phyloP scores from a whole-genome alignment of 768 basidiomycete species.

The Tremella fuciformis region DNA sequence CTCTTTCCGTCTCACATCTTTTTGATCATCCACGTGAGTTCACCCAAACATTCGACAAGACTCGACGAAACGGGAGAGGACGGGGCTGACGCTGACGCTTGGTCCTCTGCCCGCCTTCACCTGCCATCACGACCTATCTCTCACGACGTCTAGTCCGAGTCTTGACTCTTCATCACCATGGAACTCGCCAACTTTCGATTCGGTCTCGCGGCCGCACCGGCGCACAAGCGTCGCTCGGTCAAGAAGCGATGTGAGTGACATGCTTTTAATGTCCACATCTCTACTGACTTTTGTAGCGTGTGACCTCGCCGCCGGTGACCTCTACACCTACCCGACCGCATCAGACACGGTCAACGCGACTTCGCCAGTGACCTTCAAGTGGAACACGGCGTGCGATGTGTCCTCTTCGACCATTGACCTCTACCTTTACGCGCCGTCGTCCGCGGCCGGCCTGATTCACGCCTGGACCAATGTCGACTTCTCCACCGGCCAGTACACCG shows the following conservation, averaged over 20 bases:
- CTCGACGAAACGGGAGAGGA: too few relatives aligned
- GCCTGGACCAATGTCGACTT: constrained; percentile 42
- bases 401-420: constrained; percentile 44
- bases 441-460: constrained; percentile 43
- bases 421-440: constrained; percentile 48
- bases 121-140: too few relatives aligned
- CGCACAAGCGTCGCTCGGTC: constrained; percentile 15
- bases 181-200: constrained; percentile 24
- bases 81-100: too few relatives aligned
- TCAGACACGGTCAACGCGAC: constrained; percentile 39
- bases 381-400: constrained; percentile 50
- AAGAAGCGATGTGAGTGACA: constrained; percentile 16
- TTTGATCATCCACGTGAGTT: too few relatives aligned
- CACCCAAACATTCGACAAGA: too few relatives aligned
- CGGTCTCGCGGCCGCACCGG: constrained; percentile 33
- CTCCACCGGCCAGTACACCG: constrained; percentile 38
- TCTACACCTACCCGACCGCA: constrained; percentile 48
- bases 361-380: constrained; percentile 48
- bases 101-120: constrained; percentile 8
- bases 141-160: too few relatives aligned
- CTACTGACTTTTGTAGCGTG: constrained; percentile 32
- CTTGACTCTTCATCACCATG: constrained; percentile 3
- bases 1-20: too few relatives aligned
- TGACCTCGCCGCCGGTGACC: constrained; percentile 44
- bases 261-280: not conserved